Percentiles rank a stretch among this genome's conserved stretches.
These are phyloP conservation scores for Ascochyta viciae-villosae DNA, from an alignment of 2,329 filamentous ascomycete species.

Conservation along the genomic window DNA sequence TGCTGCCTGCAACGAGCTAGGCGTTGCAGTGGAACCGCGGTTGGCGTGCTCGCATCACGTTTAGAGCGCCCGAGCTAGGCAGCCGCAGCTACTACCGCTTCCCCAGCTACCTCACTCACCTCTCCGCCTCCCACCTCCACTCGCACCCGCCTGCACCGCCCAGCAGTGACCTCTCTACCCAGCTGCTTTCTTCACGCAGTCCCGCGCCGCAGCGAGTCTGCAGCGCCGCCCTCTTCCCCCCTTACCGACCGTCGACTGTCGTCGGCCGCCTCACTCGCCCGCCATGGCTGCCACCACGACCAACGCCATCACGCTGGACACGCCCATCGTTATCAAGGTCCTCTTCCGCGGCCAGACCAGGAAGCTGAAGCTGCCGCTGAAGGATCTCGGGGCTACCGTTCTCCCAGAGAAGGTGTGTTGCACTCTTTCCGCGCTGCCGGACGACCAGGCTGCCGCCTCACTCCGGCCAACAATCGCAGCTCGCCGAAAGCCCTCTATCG, in stretches of 20 bases:
- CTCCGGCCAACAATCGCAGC: conserved; percentile 12
- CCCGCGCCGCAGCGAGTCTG: conserved; percentile 20
- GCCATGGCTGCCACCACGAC: conserved; percentile 53
- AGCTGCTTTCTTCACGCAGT: conserved; percentile 13
- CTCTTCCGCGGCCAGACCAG: conserved; percentile 76
- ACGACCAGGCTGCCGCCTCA: conserved; percentile 28
- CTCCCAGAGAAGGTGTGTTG: conserved; percentile 82
- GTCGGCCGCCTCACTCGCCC: conserved; percentile 20
- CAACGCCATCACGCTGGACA: conserved; percentile 67
- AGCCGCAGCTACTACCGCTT: conserved; percentile 18
- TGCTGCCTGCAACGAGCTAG: conserved; percentile 18
- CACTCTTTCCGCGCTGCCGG: conserved; percentile 14
- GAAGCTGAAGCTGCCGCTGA: conserved; percentile 87
- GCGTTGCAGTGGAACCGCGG: conserved; percentile 12
- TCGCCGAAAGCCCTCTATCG: neutral
- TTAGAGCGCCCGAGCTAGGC: conserved; percentile 20
- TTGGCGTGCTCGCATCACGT: conserved; percentile 17
- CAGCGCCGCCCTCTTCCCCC: conserved; percentile 9
- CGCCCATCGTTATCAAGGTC: conserved; percentile 85
- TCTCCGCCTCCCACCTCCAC: conserved; percentile 7
- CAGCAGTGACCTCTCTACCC: conserved; percentile 3
- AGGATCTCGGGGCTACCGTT: conserved; percentile 76
- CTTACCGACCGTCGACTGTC: neutral
- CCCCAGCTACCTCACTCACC: conserved; percentile 17
- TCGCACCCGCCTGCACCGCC: conserved; percentile 5